phyloP scores from a whole-genome alignment of 2,329 filamentous ascomycete species.

The Decorospora gaudefroyi region DNA sequence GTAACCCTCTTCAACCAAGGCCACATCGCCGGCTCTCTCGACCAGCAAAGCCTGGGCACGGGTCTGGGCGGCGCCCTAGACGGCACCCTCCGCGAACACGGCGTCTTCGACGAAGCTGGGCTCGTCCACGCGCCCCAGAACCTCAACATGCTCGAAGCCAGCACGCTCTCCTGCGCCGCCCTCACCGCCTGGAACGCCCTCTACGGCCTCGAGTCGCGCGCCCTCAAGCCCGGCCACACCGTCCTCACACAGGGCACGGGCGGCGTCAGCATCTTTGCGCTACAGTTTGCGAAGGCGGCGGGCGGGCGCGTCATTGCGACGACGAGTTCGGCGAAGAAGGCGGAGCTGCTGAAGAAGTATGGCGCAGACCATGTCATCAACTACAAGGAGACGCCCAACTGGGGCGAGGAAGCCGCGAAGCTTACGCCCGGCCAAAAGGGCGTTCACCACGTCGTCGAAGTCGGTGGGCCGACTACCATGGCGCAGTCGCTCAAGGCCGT shows the following conservation, averaged over 20 bases:
- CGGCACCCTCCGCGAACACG: slow-evolving; percentile 70
- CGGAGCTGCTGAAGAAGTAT: slow-evolving; percentile 55
- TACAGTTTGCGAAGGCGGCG: slow-evolving; percentile 61
- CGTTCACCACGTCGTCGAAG: slow-evolving; percentile 66
- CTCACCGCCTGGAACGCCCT: slow-evolving; percentile 59
- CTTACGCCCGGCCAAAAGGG: slow-evolving; percentile 59
- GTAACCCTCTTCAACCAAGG: slow-evolving; percentile 66
- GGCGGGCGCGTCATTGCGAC: slow-evolving; percentile 63
- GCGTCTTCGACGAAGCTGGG: slow-evolving; percentile 67
- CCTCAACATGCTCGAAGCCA: slow-evolving; percentile 54
- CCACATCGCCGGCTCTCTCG: slow-evolving; percentile 58
- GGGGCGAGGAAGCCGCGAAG: slow-evolving; percentile 59
- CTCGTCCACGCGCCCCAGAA: slow-evolving; percentile 66
- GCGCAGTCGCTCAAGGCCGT: slow-evolving; percentile 57
- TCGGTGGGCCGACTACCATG: slow-evolving; percentile 68
- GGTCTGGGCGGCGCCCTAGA: slow-evolving; percentile 71
- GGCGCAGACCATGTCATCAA: slow-evolving; percentile 63
- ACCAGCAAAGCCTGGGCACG: slow-evolving; percentile 48
- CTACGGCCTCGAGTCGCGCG: slow-evolving; percentile 53
- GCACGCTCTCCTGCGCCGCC: slow-evolving; percentile 54
- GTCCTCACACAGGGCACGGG: slow-evolving; percentile 74
- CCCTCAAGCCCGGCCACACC: slow-evolving; percentile 47
- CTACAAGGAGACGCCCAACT: slow-evolving; percentile 58
- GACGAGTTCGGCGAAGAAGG: slow-evolving; percentile 58
- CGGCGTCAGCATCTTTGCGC: slow-evolving; percentile 67